Evolutionary conservation across 1,284 basidiomycete genomes (phyloP).

Genomic region (Leccinum subrobustum): DNA sequence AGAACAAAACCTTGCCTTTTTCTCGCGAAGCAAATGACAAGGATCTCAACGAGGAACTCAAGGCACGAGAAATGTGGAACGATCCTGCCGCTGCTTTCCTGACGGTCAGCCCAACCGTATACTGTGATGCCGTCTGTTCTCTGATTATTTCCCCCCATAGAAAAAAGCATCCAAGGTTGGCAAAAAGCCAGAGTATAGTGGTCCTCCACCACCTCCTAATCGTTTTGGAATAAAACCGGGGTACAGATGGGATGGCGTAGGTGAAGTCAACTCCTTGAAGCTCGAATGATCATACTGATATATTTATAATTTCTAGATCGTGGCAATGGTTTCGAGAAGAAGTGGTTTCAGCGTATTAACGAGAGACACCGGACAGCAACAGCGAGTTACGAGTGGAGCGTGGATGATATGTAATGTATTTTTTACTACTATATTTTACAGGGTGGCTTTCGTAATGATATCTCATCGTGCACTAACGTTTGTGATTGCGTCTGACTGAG

Average conservation of each 20-base stretch:
- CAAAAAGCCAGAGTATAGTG: slow-evolving; percentile 80
- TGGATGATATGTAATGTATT: slow-evolving; percentile 80
- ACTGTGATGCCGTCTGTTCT: background rate
- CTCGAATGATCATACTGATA: slow-evolving; percentile 9
- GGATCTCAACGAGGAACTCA: slow-evolving; percentile 82
- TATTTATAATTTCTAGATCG: slow-evolving; percentile 55
- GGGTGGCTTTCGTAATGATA: background rate
- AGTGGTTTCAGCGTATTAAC: slow-evolving; percentile 82
- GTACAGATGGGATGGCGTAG: slow-evolving; percentile 96
- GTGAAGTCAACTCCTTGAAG: slow-evolving; percentile 47
- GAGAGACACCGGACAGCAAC: slow-evolving; percentile 63
- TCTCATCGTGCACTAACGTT: background rate
- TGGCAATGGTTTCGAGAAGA: slow-evolving; percentile 94
- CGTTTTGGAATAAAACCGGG: slow-evolving; percentile 94
- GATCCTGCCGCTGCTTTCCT: slow-evolving; percentile 94
- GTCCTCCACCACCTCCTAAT: slow-evolving; percentile 89
- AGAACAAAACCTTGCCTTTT: slow-evolving; percentile 64
- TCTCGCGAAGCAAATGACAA: slow-evolving; percentile 82
- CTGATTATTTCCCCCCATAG: slow-evolving; percentile 35
- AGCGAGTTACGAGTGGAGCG: slow-evolving; percentile 81
- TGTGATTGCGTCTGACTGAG: background rate
- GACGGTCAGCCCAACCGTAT: slow-evolving; percentile 55
- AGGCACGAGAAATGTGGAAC: slow-evolving; percentile 83
- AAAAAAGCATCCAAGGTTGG: slow-evolving; percentile 76
- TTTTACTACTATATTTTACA: slow-evolving; percentile 1